Base-by-base conservation (phyloP, 192 early-diverging fungal species). In the Podila epicladia region DNA sequence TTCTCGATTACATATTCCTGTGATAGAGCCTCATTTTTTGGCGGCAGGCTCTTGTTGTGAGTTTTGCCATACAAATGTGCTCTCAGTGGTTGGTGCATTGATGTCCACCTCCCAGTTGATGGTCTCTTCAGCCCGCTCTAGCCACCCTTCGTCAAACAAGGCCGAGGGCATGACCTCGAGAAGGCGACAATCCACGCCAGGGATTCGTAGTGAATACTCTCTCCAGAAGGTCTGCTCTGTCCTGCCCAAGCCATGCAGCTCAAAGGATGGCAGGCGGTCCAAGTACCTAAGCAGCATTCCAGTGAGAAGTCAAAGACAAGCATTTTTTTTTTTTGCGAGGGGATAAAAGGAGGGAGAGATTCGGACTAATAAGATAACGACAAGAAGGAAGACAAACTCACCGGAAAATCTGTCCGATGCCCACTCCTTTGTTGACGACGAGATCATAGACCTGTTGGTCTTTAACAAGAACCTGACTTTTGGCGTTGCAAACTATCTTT, bases 331-430 rank as follows among this genome's bases (percentile, higher is more conserved):
- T 45, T 45, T 45, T 45, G 15, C 41, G 15, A 15, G 15, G 41
- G 41, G 13, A 15, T 45, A 4, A 15, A 45, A 3, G 13, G 15
- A 12, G 41, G 41, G 41, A 37, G 9, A 17, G 41, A 15, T 11
- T 45, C 13, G 15, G 41, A 45, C 15, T 45, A 45, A 45, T 45
- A 15, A 45, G 2, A 17, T 45, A 17, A 45, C 15, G 41, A 45
- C 41, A 45, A 45, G 41, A 45, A 45, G 41, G 7, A 41, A 41
- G 38, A 41, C 38, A 41, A 45, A 45, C 70, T 55, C 24, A 55
- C 65, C 85, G 68, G 32, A 86, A 86, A 32, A 86, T 72, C 58
- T 86, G 85, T 2, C 85, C 85, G 64, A 86, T 82, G 3, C 85
- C 85, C 0, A 86, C 77, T 7, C 82, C 85, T 11, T 83, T 71